Percentiles rank a stretch among this genome's conserved stretches.
phyloP scores from a whole-genome alignment of 2,329 filamentous ascomycete genomes.

The Neofusicoccum kwambonambiense region DNA sequence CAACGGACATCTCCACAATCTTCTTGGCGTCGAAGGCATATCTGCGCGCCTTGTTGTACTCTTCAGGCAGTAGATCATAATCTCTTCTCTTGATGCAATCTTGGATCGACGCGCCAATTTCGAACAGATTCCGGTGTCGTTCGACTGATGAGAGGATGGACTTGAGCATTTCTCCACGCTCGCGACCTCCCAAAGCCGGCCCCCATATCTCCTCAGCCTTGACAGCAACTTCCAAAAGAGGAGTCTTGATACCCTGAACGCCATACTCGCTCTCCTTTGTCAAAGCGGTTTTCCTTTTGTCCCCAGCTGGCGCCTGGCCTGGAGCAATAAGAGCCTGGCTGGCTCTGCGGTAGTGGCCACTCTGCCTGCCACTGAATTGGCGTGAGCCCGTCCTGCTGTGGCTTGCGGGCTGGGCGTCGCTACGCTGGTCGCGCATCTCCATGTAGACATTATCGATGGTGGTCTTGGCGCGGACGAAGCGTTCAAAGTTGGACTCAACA shows the following conservation, averaged over 20 bases:
- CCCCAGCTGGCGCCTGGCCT: conserved; percentile 35
- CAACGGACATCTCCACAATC: conserved; percentile 59
- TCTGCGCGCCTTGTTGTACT: conserved; percentile 78
- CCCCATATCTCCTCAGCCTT: conserved; percentile 99
- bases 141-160: conserved; percentile 73
- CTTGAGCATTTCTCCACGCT: conserved; percentile 86
- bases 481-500: conserved; percentile 97
- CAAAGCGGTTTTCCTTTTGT: conserved; percentile 83
- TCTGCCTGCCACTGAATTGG: conserved; percentile 42
- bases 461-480: conserved; percentile 94
- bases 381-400: conserved; percentile 58
- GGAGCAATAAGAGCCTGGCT: conserved; percentile 34
- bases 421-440: conserved; percentile 81
- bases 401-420: conserved; percentile 38
- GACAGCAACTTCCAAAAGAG: conserved; percentile 82
- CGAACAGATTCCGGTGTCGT: conserved; percentile 76
- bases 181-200: conserved; percentile 83
- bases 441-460: conserved; percentile 99
- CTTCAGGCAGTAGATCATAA: conserved; percentile 82
- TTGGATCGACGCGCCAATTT: conserved; percentile 72
- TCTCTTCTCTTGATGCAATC: conserved; percentile 89
- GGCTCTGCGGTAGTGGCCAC: conserved; percentile 53
- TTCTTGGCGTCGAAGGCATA: conserved; percentile 76
- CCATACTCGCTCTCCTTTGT: conserved; percentile 72
- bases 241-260: conserved; percentile 67